Evolutionary conservation across 2,329 filamentous ascomycete species (phyloP).

Genomic region (Pezicula neosporulosa): DNA sequence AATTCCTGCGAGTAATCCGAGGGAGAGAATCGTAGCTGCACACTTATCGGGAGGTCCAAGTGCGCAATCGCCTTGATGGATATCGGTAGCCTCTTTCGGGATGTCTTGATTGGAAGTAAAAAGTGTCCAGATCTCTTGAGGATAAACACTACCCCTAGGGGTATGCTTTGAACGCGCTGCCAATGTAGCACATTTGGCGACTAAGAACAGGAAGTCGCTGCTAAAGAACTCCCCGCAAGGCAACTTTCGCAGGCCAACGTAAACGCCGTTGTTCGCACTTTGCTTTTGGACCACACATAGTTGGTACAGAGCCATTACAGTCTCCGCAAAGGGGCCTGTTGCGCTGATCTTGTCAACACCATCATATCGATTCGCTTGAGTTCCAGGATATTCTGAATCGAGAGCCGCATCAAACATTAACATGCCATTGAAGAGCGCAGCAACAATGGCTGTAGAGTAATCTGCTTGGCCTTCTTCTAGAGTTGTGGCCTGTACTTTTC

Average conservation of each 20-base stretch:
- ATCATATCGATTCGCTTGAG: not conserved
- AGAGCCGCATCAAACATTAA: slow-evolving; percentile 19
- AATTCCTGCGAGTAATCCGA: slow-evolving; percentile 21
- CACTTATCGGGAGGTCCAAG: slow-evolving; percentile 16
- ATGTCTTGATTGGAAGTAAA: slow-evolving; percentile 5
- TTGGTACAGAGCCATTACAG: slow-evolving; percentile 13
- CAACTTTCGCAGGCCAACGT: slow-evolving; percentile 10
- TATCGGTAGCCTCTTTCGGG: not conserved
- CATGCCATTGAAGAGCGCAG: slow-evolving; percentile 17
- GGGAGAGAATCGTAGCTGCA: slow-evolving; percentile 13
- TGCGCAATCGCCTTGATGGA: slow-evolving; percentile 7
- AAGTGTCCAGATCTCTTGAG: slow-evolving; percentile 13
- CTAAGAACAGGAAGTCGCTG: slow-evolving; percentile 6
- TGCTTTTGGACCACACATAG: slow-evolving; percentile 3
- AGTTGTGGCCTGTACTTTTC: slow-evolving; percentile 12
- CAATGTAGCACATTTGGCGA: slow-evolving; percentile 10
- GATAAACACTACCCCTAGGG: not conserved
- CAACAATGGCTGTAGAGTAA: slow-evolving; percentile 19
- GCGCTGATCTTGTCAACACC: slow-evolving; percentile 3
- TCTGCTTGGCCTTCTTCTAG: slow-evolving; percentile 9
- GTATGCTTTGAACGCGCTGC: not conserved
- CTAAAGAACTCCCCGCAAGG: slow-evolving; percentile 1
- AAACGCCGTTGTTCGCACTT: not conserved
- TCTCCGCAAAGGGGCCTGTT: slow-evolving; percentile 9
- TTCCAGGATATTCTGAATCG: slow-evolving; percentile 1